Evolutionary conservation across 768 basidiomycete species (phyloP), one percentile per base, ranked within the genome.

Genomic region (Exidia glandulosa): DNA sequence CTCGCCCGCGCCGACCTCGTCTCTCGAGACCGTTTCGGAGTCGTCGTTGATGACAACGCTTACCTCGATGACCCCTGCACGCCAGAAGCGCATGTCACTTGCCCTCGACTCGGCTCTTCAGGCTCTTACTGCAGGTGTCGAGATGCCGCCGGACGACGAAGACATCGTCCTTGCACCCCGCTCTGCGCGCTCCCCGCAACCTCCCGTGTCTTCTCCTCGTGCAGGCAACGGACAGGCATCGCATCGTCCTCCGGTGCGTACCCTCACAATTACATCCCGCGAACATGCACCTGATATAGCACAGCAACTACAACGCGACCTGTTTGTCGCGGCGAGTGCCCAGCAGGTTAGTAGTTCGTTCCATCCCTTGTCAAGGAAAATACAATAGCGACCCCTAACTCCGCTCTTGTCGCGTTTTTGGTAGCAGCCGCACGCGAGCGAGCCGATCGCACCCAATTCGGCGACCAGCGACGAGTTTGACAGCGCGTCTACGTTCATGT

Each of bases 91-190:
- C 60, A 86, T 84, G 23, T 90, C 90, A 33, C 66, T 87, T 69
- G 88, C 90, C 0, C 70, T 93, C 34, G 86, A 87, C 64, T 78
- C 83, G 61, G 90, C 80, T 12, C 88, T 93, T 59, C 80, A 55
- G 29, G 56, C 61, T 32, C 50, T 66, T 13, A 47, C 55, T 16
- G 63, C 62, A 41, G 58, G 82, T 66, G 87, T 90, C 69, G n/a
- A n/a, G n/a, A 80, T 90, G 54, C 88, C 90, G 67, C 79, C 81
- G 62, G 87, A 89, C 63, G 81, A 82, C 27, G 63, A 64, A 29
- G 63, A 64, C 32, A 62, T 59, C 9, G 60, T 64, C 32, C 41
- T 64, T 16, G 63, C 62, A 19, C 63, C 63, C 10, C 60, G 60
- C 34, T 62, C 61, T 19, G 61, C 61, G 32, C 27, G 56, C 25